Evolutionary conservation across 345 rosid genomes (phyloP).

Genomic region (Rhodomyrtus tomentosa): DNA sequence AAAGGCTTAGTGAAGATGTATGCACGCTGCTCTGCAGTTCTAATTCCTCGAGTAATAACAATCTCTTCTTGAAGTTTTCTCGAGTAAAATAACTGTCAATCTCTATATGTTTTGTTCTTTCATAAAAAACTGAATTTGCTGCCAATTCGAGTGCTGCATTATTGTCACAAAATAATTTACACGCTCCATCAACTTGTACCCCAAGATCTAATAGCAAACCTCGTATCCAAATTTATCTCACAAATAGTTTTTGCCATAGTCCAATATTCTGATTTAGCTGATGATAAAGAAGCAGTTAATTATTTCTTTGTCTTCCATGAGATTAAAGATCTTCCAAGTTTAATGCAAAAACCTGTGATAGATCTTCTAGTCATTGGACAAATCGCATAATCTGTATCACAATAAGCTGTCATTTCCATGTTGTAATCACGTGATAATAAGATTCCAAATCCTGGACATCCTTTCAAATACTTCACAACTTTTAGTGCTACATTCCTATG

Average conservation of each 20-base stretch:
- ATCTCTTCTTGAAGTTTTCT: too few species aligned
- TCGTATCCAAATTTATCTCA: too few species aligned
- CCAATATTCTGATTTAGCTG: too few species aligned
- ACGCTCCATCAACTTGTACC: background rate
- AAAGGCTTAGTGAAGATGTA: too few species aligned
- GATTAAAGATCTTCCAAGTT: background rate
- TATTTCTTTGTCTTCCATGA: background rate
- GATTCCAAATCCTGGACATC: background rate
- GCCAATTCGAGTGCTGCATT: background rate
- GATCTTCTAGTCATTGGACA: background rate
- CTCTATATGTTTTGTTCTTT: too few species aligned
- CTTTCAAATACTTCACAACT: background rate
- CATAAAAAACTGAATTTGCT: too few species aligned
- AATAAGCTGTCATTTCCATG: background rate
- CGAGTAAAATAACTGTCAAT: too few species aligned
- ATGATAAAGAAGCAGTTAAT: too few species aligned
- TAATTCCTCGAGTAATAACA: too few species aligned
- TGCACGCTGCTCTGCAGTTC: too few species aligned
- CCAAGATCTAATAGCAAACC: background rate
- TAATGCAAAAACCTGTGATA: background rate
- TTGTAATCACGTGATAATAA: background rate
- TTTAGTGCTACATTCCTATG: background rate
- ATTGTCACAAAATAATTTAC: background rate
- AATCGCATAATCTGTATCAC: background rate
- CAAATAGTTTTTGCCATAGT: too few species aligned